These are phyloP conservation scores for Akanthomyces lecanii DNA, from an alignment of 2,329 filamentous ascomycete genomes.

Conservation along the genomic window DNA sequence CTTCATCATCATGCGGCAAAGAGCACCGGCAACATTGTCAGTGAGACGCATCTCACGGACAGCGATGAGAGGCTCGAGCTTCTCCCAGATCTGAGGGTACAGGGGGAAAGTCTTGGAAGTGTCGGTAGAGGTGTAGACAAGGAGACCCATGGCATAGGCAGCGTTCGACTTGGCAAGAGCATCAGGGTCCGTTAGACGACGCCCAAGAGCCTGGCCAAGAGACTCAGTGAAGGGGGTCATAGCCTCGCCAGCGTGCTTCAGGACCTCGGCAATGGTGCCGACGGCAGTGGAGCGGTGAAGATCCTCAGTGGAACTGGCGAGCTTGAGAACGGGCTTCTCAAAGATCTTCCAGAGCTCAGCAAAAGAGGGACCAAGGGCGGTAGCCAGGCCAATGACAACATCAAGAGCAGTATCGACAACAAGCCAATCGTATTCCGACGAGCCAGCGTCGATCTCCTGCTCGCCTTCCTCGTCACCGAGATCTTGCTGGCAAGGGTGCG, in stretches of 20 bases:
- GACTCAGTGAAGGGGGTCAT: conserved; percentile 75
- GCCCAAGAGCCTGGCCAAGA: conserved; percentile 75
- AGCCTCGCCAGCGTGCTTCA: conserved; percentile 75
- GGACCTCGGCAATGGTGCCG: conserved; percentile 87
- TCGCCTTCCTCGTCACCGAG: conserved; percentile 77
- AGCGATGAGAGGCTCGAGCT: conserved; percentile 80
- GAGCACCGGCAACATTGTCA: conserved; percentile 89
- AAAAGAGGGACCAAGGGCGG: conserved; percentile 76
- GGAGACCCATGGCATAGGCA: conserved; percentile 81
- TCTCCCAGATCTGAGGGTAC: conserved; percentile 73
- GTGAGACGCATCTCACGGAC: conserved; percentile 75
- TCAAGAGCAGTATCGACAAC: conserved; percentile 93
- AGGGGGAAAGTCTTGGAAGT: conserved; percentile 65
- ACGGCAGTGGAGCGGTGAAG: conserved; percentile 87
- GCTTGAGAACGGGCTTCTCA: conserved; percentile 85
- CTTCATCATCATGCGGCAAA: conserved; percentile 86
- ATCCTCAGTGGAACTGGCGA: conserved; percentile 77
- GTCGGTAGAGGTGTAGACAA: conserved; percentile 77
- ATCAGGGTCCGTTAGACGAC: conserved; percentile 86
- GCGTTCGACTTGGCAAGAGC: conserved; percentile 92
- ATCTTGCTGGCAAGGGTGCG: conserved; percentile 90
- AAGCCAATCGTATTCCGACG: conserved; percentile 96
- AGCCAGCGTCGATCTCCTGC: conserved; percentile 66
- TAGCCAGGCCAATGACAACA: conserved; percentile 78
- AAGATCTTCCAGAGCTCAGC: conserved; percentile 92